Conservation (phyloP, 768 basidiomycete genomes). For the Lactifluus piperatus region DNA sequence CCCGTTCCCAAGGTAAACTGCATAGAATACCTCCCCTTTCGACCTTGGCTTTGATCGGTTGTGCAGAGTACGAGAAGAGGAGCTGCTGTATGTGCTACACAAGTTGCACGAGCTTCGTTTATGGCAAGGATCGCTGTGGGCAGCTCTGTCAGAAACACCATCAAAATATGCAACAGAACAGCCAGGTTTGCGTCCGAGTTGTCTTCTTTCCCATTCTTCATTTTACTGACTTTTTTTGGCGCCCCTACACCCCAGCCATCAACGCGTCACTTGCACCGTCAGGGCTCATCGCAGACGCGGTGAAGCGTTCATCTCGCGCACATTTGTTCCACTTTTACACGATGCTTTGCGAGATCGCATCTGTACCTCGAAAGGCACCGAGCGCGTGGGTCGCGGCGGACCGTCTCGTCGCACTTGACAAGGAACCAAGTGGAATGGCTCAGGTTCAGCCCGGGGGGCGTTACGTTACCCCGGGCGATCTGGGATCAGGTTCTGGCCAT, state of each 20-base stretch:
- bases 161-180: slow-evolving; percentile 43
- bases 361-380: slow-evolving; percentile 60
- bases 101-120: slow-evolving; percentile 67
- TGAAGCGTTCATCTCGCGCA: slow-evolving; percentile 65
- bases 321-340: slow-evolving; percentile 88
- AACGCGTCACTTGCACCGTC: slow-evolving; percentile 41
- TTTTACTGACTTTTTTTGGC: not conserved
- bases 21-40: not conserved
- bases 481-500: too few relatives aligned
- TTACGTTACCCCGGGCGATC: too few relatives aligned
- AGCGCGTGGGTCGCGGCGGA: slow-evolving; percentile 47
- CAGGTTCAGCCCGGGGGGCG: too few relatives aligned
- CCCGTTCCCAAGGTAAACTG: slow-evolving; percentile 72
- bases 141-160: slow-evolving; percentile 59
- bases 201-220: not conserved
- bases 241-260: slow-evolving; percentile 23
- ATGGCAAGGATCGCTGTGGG: slow-evolving; percentile 71
- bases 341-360: slow-evolving; percentile 68
- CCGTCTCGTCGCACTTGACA: slow-evolving; percentile 9
- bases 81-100: slow-evolving; percentile 73
- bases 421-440: not conserved
- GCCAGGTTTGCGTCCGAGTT: slow-evolving; percentile 38
- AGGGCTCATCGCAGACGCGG: slow-evolving; percentile 56
- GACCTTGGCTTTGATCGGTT: not conserved
- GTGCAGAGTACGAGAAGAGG: slow-evolving; percentile 75